These are phyloP conservation scores for Debaryomyces nepalensis DNA, from an alignment of 1,139 yeast genomes.

Conservation along the genomic window DNA sequence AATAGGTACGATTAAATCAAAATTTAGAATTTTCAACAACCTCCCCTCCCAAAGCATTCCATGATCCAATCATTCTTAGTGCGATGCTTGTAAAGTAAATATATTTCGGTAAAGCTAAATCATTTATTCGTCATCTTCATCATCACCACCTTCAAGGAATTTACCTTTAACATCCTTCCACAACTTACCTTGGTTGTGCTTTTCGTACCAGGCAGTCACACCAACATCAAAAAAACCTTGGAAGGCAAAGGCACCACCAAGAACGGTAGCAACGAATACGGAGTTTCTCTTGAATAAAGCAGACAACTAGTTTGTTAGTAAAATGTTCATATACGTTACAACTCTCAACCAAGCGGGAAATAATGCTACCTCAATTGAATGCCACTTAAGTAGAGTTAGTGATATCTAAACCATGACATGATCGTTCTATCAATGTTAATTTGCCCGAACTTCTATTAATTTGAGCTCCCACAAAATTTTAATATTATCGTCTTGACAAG, in stretches of 20 bases:
- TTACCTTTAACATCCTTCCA: constrained; percentile 91
- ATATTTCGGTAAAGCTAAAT: constrained; percentile 4
- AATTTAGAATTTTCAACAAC: background rate
- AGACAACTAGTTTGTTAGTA: constrained; percentile 29
- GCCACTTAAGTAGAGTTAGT: no score
- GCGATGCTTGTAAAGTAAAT: constrained; percentile 4
- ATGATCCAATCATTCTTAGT: constrained; percentile 2
- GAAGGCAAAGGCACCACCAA: constrained; percentile 87
- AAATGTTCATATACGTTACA: background rate
- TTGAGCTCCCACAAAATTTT: no score
- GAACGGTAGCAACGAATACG: constrained; percentile 81
- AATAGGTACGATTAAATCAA: constrained; percentile 1
- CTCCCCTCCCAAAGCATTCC: background rate
- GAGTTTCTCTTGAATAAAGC: constrained; percentile 92
- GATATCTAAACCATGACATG: no score
- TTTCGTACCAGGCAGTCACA: constrained; percentile 82
- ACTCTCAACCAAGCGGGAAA: no score
- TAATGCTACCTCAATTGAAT: no score
- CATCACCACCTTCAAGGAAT: constrained; percentile 62
- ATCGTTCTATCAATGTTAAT: no score
- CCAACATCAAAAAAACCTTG: constrained; percentile 82
- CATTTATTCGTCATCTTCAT: constrained; percentile 51
- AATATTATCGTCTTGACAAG: no score
- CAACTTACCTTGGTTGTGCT: constrained; percentile 91
- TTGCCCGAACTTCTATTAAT: no score